Evolutionary conservation across 441 rosid genomes (phyloP).

Genomic region (Mallotus japonicus): DNA sequence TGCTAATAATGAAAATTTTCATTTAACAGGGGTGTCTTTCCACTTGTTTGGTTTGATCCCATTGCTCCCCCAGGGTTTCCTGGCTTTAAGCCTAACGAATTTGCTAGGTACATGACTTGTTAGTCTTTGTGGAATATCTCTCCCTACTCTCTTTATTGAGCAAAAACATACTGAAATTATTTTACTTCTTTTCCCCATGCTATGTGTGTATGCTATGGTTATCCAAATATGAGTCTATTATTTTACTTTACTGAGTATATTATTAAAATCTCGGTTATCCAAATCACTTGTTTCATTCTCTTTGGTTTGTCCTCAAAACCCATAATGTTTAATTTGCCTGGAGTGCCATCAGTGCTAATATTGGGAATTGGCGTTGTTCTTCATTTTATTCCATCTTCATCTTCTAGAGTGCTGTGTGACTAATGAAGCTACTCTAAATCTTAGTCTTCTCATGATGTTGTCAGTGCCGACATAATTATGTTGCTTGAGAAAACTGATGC

Average conservation of each 20-base stretch:
- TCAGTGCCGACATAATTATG: not conserved
- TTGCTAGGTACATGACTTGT: slow-evolving; percentile 51
- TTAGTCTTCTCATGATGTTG: not conserved
- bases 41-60: slow-evolving; percentile 96
- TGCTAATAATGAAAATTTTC: slow-evolving; percentile 9
- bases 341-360: not conserved
- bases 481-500: not conserved
- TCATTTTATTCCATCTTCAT: not conserved
- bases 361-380: not conserved
- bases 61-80: slow-evolving; percentile 80
- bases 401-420: not conserved
- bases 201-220: not conserved
- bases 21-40: slow-evolving; percentile 68
- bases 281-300: not conserved
- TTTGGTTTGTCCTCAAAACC: not conserved
- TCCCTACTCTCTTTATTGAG: not conserved
- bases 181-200: not conserved
- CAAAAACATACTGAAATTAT: not conserved
- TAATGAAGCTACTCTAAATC: not conserved
- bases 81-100: slow-evolving; percentile 69
- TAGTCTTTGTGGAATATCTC: not conserved
- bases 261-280: too few relatives aligned
- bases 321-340: not conserved
- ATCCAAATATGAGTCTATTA: too few relatives aligned
- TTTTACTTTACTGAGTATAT: too few relatives aligned